A percentile compares a stretch with the other conserved stretches of the same genome.
Conservation (phyloP, 192 early-diverging fungal species). For the Mortierella alpina region DNA sequence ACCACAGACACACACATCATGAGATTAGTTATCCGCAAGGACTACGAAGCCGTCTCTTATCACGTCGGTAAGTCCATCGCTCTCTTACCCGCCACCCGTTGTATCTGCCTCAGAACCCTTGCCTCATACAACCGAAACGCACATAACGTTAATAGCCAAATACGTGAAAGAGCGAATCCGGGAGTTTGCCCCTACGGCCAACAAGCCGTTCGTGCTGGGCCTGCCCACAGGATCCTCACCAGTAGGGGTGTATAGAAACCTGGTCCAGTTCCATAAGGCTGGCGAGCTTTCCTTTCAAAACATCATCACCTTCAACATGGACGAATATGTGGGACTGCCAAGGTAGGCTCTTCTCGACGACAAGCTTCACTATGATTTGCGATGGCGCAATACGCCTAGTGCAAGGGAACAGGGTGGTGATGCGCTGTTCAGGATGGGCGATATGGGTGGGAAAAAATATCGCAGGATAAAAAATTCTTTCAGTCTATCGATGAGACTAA, state of each 20-base stretch:
- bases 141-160: slow-evolving; percentile 62
- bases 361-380: no score
- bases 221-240: slow-evolving; percentile 89
- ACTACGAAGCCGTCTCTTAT: slow-evolving; percentile 75
- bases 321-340: slow-evolving; percentile 86
- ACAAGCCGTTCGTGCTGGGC: slow-evolving; percentile 85
- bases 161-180: slow-evolving; percentile 83
- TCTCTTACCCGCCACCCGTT: neutral
- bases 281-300: slow-evolving; percentile 79
- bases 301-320: slow-evolving; percentile 91
- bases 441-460: no score
- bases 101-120: neutral
- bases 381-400: no score
- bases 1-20: slow-evolving; percentile 47
- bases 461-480: no score
- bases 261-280: slow-evolving; percentile 73
- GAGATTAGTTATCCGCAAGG: slow-evolving; percentile 81
- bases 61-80: slow-evolving; percentile 61
- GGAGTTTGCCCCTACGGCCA: slow-evolving; percentile 77
- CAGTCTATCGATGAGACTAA: no score
- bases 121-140: neutral
- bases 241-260: slow-evolving; percentile 79
- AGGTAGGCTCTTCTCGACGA: slow-evolving; percentile 48
- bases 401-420: no score
- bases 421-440: no score